Conservation (phyloP, 768 basidiomycete species). For the Lactarius psammicola region DNA sequence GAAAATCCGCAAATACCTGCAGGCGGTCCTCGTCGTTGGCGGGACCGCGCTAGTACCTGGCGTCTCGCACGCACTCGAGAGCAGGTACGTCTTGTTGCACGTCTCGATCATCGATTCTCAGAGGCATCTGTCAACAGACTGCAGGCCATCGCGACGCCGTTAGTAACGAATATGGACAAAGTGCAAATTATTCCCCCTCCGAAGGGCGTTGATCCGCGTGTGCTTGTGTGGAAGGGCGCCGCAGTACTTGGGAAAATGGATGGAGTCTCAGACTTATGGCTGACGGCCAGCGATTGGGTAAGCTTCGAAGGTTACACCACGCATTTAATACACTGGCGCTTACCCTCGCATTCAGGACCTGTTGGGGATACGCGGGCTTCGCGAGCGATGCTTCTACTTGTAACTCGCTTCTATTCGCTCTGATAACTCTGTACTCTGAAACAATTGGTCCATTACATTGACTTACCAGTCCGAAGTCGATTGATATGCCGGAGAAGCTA, state of each 20-base stretch:
- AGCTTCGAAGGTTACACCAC: constrained; percentile 29
- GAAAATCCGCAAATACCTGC: constrained; percentile 84
- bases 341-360: constrained; percentile 49
- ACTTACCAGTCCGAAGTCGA: not conserved
- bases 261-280: constrained; percentile 84
- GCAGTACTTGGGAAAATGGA: constrained; percentile 92
- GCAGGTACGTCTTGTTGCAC: constrained; percentile 54
- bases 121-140: constrained; percentile 43
- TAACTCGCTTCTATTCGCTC: constrained; percentile 35
- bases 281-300: constrained; percentile 86
- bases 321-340: constrained; percentile 9
- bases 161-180: constrained; percentile 82
- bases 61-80: constrained; percentile 82
- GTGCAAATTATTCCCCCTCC: constrained; percentile 93
- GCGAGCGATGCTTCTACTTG: constrained; percentile 80
- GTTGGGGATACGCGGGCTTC: constrained; percentile 76
- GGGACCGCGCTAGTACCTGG: constrained; percentile 80
- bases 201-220: constrained; percentile 84
- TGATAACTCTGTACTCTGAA: constrained; percentile 5
- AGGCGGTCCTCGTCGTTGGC: constrained; percentile 84
- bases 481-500: not conserved
- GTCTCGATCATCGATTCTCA: constrained; percentile 2
- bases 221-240: constrained; percentile 94
- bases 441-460: constrained; percentile 1
- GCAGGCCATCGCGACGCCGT: constrained; percentile 79